Base-by-base conservation (phyloP, 495 filamentous ascomycete genomes). In the Trypethelium eluteriae region DNA sequence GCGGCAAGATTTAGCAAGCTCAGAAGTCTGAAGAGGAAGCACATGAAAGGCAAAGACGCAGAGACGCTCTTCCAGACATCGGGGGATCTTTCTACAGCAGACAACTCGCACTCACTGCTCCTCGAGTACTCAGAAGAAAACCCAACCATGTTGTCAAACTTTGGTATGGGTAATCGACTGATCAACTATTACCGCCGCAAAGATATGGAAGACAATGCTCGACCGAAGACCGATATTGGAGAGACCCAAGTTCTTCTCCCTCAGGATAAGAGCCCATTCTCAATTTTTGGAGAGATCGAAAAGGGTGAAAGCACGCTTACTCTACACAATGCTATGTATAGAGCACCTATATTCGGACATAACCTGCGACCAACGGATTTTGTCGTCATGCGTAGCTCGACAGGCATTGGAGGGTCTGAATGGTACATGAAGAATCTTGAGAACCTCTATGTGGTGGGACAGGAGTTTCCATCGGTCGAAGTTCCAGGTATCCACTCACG, bases 101-200 rank as follows among this genome's bases (percentile, higher is more conserved):
- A 99, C 74, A 96, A 93, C 73, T 92, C 95, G 0, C 87, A 84
- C 35, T 86, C 88, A 16, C 79, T 96, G 9, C 81, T 99, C 16
- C 85, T 97, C 39, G 94, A 99, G 77, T 98, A 98, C 76, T 94
- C 91, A 11, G 94, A 99, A 74, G 91, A 98, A 75, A 89, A 89
- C 64, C 94, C 94, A 1, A 89, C 85, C 12, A 89, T 93, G 66
- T 81, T 99, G 68, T 96, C 94, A 7, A 95, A 96, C 75, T 93
- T 96, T 69, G 94, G 93, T 67, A 99, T 99, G 94, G 93, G 91
- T 62, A 93, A 86, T 74, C 88, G 90, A 49, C 85, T 98, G 49
- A 89, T 98, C 77, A 97, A 98, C 72, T 98, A 97, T 77, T 96
- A 96, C 73, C 88, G 94, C 16, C 88, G 92, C 39, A 94, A 90